phyloP scores from a whole-genome alignment of 768 basidiomycete genomes.

The Pleurotus eryngii region DNA sequence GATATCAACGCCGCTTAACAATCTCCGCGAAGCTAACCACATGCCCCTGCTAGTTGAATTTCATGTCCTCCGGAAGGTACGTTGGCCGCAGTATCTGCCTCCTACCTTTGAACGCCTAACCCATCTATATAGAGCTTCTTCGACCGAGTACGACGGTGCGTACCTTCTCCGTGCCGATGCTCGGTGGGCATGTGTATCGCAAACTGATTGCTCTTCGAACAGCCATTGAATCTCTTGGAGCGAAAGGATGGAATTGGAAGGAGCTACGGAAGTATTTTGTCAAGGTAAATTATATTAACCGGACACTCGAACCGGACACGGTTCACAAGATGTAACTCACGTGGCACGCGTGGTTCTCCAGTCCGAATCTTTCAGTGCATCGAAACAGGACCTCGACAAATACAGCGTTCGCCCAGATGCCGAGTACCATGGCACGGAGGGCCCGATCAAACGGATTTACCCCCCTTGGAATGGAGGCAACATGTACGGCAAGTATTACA shows the following conservation, averaged over 20 bases:
- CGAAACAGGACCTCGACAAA: background rate
- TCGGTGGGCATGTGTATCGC: too few species aligned
- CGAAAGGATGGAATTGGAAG: conserved; percentile 17
- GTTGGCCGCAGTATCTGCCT: background rate
- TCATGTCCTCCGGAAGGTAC: conserved; percentile 13
- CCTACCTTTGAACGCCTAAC: background rate
- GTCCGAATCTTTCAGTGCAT: conserved; percentile 9
- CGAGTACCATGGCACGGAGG: conserved; percentile 6
- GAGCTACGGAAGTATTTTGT: conserved; percentile 14
- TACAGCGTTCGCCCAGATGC: conserved; percentile 5
- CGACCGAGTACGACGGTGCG: conserved; percentile 14
- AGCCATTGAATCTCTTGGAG: conserved; percentile 15
- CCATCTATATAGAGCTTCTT: conserved; percentile 7
- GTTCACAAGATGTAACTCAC: too few species aligned
- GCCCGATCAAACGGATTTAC: conserved; percentile 12
- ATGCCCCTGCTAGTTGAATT: conserved; percentile 10
- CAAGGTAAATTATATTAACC: conserved; percentile 3
- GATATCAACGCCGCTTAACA: background rate
- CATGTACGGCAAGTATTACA: background rate
- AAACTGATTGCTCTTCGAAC: background rate
- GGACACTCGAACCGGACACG: background rate
- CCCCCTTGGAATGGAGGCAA: conserved; percentile 10
- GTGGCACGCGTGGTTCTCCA: background rate
- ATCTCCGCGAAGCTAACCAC: background rate
- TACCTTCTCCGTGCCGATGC: background rate